Evolutionary conservation across 192 early-diverging fungal species (phyloP), one percentile per base, ranked within the genome.

Genomic region (Dissophora ornata): DNA sequence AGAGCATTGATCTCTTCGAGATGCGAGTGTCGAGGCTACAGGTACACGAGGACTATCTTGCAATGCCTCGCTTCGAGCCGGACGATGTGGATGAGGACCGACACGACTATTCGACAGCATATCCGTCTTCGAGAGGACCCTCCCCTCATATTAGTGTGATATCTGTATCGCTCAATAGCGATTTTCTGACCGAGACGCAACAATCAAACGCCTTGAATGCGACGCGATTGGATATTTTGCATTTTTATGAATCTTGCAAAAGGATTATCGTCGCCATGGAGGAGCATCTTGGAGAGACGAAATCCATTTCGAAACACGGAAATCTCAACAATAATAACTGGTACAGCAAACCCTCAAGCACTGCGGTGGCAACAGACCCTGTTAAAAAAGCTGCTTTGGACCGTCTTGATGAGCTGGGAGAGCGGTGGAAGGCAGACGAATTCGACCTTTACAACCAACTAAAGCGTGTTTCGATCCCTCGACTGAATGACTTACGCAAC

Each of bases 1-100:
- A 90, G 57, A 67, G 70, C 9, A 87, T 91, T 18, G 83, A 79
- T 22, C 40, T 92, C 21, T 87, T 88, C 70, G 91, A 92, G 62
- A 84, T 95, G 29, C 79, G 82, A 13, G 79, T 86, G 9, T 91
- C 93, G 11, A 79, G 87, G 4, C 80, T 90, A 21, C 84, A 89
- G 47, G 57, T 89, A 18, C 54, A 75, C 13, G 79, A 75, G 9
- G 61, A 69, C 28, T 63, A 49, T 38, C 63, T 19, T 10, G 30
- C 57, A 0, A 60, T 56, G 78, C 82, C 47, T 60, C 61, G 36
- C 38, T 80, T 71, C 69, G 69, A 69, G 24, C 70, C 47, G n/a
- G 40, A n/a, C 51, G 81, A 62, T 30, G 12, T 28, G 38, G 66
- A 44, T 57, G 84, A 86, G 32, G 55, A 71, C n/a, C 54, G 70